These are phyloP conservation scores for Hyphopichia khmerensis DNA, from an alignment of 1,139 yeast species.

Conservation along the genomic window DNA sequence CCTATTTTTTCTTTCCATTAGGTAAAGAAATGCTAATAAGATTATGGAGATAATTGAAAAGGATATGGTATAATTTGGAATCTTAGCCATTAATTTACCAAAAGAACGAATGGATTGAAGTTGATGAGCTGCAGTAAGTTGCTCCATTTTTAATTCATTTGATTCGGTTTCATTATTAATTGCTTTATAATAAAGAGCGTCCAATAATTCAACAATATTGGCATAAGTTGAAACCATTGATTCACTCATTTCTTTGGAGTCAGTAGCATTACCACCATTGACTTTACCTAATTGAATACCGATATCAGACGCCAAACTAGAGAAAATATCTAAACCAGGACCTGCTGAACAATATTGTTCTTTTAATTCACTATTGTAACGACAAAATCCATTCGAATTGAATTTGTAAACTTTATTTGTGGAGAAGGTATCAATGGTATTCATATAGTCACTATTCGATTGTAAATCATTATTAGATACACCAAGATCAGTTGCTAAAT, in stretches of 20 bases:
- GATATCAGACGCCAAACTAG: conserved; percentile 49
- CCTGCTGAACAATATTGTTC: conserved; percentile 31
- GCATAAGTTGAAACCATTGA: conserved; percentile 40
- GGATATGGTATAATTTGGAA: background rate
- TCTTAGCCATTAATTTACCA: conserved; percentile 2
- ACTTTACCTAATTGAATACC: conserved; percentile 47
- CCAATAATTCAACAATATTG: conserved; percentile 13
- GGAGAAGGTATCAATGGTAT: conserved; percentile 46
- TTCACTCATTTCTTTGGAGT: conserved; percentile 38
- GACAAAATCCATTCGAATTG: conserved; percentile 52
- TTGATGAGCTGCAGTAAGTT: conserved; percentile 1
- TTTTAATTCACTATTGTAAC: conserved; percentile 21
- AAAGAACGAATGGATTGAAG: background rate
- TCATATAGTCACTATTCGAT: conserved; percentile 17
- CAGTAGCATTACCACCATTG: conserved; percentile 38
- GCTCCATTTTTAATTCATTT: conserved; percentile 2
- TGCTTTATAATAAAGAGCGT: conserved; percentile 14
- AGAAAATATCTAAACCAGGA: conserved; percentile 46
- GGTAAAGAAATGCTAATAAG: background rate
- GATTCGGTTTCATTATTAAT: background rate
- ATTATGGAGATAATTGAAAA: background rate
- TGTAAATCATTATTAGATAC: conserved; percentile 23
- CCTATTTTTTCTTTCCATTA: background rate
- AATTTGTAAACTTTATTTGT: conserved; percentile 40
- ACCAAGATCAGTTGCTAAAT: conserved; percentile 54